phyloP scores from a whole-genome alignment of 1,139 yeast genomes.

The Trichomonascaceae sp. region DNA sequence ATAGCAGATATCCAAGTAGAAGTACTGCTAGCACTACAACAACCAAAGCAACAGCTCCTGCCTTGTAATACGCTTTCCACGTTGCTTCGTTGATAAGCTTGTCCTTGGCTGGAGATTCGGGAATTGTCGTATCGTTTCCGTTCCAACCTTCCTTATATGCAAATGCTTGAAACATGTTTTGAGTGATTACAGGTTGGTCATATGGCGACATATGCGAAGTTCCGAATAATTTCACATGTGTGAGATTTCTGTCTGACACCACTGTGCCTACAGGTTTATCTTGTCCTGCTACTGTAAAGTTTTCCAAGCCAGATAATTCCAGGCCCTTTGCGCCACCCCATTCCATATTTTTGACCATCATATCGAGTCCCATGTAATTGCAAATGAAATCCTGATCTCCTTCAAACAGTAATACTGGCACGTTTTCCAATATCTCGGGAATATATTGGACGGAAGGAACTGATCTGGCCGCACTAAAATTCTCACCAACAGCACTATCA shows the following conservation, averaged over 20 bases:
- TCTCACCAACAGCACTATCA: constrained; percentile 47
- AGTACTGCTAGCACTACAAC: constrained; percentile 28
- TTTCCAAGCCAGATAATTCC: constrained; percentile 18
- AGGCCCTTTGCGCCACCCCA: constrained; percentile 64
- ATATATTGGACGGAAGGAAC: constrained; percentile 59
- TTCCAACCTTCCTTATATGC: constrained; percentile 25
- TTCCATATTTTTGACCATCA: constrained; percentile 50
- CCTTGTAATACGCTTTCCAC: constrained; percentile 35
- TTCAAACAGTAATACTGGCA: constrained; percentile 69
- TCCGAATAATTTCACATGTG: constrained; percentile 66
- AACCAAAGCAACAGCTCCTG: constrained; percentile 35
- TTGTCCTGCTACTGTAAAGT: constrained; percentile 18
- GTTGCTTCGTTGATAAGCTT: constrained; percentile 30
- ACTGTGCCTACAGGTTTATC: constrained; percentile 29
- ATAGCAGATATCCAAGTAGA: constrained; percentile 24
- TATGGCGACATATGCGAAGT: constrained; percentile 95
- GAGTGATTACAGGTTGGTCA: constrained; percentile 63
- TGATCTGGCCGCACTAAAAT: constrained; percentile 48
- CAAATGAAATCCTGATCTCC: constrained; percentile 91
- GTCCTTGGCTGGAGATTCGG: constrained; percentile 16
- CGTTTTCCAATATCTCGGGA: constrained; percentile 50
- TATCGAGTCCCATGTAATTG: constrained; percentile 71
- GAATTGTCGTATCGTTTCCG: constrained; percentile 6
- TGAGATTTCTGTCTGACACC: constrained; percentile 57
- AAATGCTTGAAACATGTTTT: constrained; percentile 48